Conservation (phyloP, 495 filamentous ascomycete species). For the Lichina pygmaea region DNA sequence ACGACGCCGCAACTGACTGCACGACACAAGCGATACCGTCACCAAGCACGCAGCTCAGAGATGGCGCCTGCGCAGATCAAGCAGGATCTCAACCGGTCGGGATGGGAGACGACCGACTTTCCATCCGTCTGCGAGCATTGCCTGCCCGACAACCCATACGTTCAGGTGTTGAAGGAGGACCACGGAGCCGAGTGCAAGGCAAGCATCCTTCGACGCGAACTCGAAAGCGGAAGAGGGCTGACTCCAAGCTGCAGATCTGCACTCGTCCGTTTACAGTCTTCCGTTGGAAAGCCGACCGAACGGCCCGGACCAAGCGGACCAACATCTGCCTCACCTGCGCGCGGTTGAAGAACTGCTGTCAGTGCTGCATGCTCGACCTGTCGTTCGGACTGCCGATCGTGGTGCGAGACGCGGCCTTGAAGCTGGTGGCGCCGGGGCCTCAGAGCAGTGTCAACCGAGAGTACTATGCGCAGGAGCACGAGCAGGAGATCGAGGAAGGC, state of each 20-base stretch:
- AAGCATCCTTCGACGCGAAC: not conserved
- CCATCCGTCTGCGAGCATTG: slow-evolving; percentile 48
- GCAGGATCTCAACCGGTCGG: slow-evolving; percentile 86
- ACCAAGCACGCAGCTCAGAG: not conserved
- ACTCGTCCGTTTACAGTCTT: slow-evolving; percentile 93
- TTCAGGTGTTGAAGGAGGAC: slow-evolving; percentile 96
- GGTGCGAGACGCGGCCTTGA: slow-evolving; percentile 86
- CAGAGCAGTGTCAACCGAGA: slow-evolving; percentile 79
- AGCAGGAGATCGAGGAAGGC: slow-evolving; percentile 82
- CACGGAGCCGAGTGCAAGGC: slow-evolving; percentile 45
- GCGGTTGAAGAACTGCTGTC: slow-evolving; percentile 88
- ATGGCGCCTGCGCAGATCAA: slow-evolving; percentile 56
- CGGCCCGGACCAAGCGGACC: slow-evolving; percentile 61
- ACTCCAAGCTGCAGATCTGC: slow-evolving; percentile 30
- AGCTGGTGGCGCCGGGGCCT: slow-evolving; percentile 86
- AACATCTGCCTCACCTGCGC: slow-evolving; percentile 90
- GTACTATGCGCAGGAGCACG: slow-evolving; percentile 92
- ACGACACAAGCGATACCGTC: too few species aligned
- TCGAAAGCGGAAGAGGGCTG: not conserved
- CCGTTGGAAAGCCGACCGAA: slow-evolving; percentile 76
- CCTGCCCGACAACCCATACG: slow-evolving; percentile 87
- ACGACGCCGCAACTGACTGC: too few species aligned
- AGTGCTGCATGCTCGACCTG: slow-evolving; percentile 95
- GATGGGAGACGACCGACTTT: slow-evolving; percentile 81
- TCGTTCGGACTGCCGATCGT: slow-evolving; percentile 83